phyloP scores from a whole-genome alignment of 106 monocot species.

The Narthecium ossifragum region DNA sequence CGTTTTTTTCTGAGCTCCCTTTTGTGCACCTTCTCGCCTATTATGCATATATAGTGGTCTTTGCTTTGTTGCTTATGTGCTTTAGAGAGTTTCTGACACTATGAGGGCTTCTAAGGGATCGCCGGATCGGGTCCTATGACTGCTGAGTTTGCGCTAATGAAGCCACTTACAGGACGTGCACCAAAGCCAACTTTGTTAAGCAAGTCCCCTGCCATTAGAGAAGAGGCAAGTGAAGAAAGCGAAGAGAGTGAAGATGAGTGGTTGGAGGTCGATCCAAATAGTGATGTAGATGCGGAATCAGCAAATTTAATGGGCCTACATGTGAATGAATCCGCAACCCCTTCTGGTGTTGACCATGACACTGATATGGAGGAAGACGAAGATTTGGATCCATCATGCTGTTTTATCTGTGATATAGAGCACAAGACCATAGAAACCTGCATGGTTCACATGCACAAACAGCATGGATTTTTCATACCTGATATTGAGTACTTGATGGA shows the following conservation, averaged over 20 bases:
- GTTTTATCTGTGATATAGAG: no score
- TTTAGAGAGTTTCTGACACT: no score
- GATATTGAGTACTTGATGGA: slow-evolving; percentile 94
- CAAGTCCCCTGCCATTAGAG: slow-evolving; percentile 9
- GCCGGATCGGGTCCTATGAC: slow-evolving; percentile 10
- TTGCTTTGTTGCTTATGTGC: no score
- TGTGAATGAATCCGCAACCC: slow-evolving; percentile 19
- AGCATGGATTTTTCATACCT: slow-evolving; percentile 93
- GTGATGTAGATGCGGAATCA: slow-evolving; percentile 37
- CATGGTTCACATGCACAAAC: slow-evolving; percentile 92
- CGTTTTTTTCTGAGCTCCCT: no score
- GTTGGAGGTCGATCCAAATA: slow-evolving; percentile 69
- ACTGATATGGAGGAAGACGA: slow-evolving; percentile 63
- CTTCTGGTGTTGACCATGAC: slow-evolving; percentile 20
- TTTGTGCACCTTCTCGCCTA: no score
- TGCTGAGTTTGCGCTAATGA: slow-evolving; percentile 51
- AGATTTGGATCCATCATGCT: slow-evolving; percentile 72
- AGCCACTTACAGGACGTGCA: slow-evolving; percentile 31
- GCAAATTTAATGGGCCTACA: slow-evolving; percentile 34
- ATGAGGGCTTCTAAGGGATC: slow-evolving; percentile 69
- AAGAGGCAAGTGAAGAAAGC: slow-evolving; percentile 40
- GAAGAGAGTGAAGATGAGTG: slow-evolving; percentile 91
- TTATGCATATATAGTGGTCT: no score
- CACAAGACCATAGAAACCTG: slow-evolving; percentile 69
- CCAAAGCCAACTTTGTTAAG: slow-evolving; percentile 20